Conservation (phyloP, 352 stramenopile genomes). For the Pythium scleroteichum region DNA sequence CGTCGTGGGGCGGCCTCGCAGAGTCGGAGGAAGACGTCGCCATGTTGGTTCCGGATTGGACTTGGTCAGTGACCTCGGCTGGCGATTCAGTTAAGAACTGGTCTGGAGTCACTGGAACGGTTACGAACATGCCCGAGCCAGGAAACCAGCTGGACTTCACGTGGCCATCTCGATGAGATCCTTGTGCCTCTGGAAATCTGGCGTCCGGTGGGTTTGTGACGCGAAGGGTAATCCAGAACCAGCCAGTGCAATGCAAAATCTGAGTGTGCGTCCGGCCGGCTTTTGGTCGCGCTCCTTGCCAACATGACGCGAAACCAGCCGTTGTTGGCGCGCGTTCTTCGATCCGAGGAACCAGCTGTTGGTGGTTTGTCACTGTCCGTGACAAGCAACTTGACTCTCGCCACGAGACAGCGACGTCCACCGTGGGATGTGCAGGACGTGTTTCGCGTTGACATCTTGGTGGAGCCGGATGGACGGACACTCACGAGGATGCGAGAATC, state of each 20-base stretch:
- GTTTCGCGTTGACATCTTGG: slow-evolving; percentile 17
- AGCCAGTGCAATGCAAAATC: no score
- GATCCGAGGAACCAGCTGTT: slow-evolving; percentile 1
- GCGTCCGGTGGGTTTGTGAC: not conserved
- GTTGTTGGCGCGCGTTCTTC: slow-evolving; percentile 1
- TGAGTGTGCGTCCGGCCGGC: no score
- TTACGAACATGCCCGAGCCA: not conserved
- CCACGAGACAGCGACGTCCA: no score
- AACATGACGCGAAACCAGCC: slow-evolving; percentile 13
- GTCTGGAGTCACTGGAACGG: no score
- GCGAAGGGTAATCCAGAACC: slow-evolving; percentile 17
- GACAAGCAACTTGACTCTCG: not conserved
- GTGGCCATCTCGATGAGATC: slow-evolving; percentile 15
- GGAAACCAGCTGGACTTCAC: slow-evolving; percentile 1
- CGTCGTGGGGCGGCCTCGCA: slow-evolving; percentile 3
- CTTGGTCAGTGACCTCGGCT: no score
- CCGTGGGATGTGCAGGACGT: no score
- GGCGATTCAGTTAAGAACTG: no score
- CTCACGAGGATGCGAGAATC: slow-evolving; percentile 8
- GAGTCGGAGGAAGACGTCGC: not conserved
- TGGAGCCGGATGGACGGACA: slow-evolving; percentile 14
- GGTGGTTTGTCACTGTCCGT: not conserved
- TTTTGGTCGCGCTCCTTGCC: slow-evolving; percentile 9
- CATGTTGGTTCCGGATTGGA: not conserved
- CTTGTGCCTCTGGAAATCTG: not conserved